phyloP scores from a whole-genome alignment of 1,284 basidiomycete species.

The Inonotus obliquus region DNA sequence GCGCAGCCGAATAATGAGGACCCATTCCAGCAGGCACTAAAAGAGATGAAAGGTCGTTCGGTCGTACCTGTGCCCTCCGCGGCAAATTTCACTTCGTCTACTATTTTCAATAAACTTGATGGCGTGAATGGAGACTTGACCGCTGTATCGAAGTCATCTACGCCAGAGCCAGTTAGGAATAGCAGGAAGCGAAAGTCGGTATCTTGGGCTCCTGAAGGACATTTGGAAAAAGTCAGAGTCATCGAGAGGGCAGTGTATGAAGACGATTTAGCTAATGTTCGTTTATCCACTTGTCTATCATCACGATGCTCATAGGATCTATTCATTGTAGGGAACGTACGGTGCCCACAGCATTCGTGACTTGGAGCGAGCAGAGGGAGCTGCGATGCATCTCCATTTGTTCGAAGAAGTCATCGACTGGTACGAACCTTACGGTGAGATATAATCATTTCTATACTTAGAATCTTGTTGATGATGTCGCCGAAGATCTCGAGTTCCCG shows the following conservation, averaged over 20 bases:
- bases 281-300: slow-evolving; percentile 37
- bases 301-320: slow-evolving; percentile 19
- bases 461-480: not conserved
- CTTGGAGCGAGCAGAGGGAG: slow-evolving; percentile 79
- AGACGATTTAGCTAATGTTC: slow-evolving; percentile 77
- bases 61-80: slow-evolving; percentile 33
- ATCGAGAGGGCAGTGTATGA: slow-evolving; percentile 83
- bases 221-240: slow-evolving; percentile 65
- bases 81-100: slow-evolving; percentile 18
- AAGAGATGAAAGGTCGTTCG: slow-evolving; percentile 60
- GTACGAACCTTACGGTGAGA: slow-evolving; percentile 69
- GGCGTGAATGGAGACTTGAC: slow-evolving; percentile 14
- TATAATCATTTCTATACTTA: not conserved
- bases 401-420: slow-evolving; percentile 83
- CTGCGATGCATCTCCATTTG: slow-evolving; percentile 69
- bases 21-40: slow-evolving; percentile 75
- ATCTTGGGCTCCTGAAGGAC: slow-evolving; percentile 67
- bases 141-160: slow-evolving; percentile 26
- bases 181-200: slow-evolving; percentile 69
- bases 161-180: slow-evolving; percentile 29
- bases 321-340: slow-evolving; percentile 54
- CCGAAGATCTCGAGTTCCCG: slow-evolving; percentile 57
- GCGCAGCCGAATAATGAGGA: slow-evolving; percentile 65
- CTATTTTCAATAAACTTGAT: slow-evolving; percentile 25
- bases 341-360: slow-evolving; percentile 67